These are phyloP conservation scores for Gossypium arboreum DNA, from an alignment of 345 rosid genomes.

Conservation along the genomic window DNA sequence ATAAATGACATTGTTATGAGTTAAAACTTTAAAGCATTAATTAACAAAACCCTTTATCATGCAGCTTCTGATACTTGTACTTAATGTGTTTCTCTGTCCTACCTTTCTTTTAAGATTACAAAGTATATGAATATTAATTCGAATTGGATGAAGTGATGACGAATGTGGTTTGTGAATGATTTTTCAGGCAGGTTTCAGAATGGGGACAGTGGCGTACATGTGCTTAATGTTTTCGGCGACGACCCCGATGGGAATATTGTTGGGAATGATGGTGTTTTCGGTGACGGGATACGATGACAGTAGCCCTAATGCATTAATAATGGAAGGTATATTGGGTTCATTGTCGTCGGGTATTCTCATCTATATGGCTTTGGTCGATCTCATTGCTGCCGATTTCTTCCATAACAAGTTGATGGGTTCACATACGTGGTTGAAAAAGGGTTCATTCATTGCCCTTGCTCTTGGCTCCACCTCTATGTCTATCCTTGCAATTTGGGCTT, in stretches of 20 bases:
- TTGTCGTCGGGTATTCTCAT: conserved; percentile 81
- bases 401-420: conserved; percentile 85
- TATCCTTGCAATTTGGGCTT: conserved; percentile 94
- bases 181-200: conserved; percentile 78
- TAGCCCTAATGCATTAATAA: conserved; percentile 67
- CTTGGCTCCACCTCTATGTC: conserved; percentile 88
- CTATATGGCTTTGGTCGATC: conserved; percentile 96
- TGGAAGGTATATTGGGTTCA: conserved; percentile 86
- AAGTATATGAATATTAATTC: not conserved
- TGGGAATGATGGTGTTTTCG: conserved; percentile 80
- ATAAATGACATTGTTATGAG: not conserved
- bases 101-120: not conserved
- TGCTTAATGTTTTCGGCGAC: conserved; percentile 89
- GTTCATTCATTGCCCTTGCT: conserved; percentile 56
- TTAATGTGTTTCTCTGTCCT: not conserved
- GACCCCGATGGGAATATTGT: conserved; percentile 75
- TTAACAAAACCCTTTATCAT: not conserved
- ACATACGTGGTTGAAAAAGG: conserved; percentile 55
- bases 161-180: conserved; percentile 4
- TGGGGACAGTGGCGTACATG: conserved; percentile 77
- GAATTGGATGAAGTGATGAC: not conserved
- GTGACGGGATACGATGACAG: conserved; percentile 79
- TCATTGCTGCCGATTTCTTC: conserved; percentile 79
- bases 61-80: not conserved
- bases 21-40: not conserved